Conservation (phyloP, 208 protist genomes). For the Acanthamoeba pearcei region DNA sequence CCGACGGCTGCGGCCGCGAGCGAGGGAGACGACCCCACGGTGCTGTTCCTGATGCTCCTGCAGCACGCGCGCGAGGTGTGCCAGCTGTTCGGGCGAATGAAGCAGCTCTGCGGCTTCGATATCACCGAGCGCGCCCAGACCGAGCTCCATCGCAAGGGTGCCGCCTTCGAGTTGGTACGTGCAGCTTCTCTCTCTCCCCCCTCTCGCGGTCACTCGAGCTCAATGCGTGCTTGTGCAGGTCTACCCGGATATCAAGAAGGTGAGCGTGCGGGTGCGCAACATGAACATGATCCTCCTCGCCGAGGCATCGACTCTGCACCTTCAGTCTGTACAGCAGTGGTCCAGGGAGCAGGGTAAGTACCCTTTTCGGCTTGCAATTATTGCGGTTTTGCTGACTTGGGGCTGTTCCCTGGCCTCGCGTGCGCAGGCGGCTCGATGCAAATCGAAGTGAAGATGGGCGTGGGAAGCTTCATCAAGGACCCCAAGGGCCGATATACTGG, state of each 20-base stretch:
- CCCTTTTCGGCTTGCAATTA: not conserved
- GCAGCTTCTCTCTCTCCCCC: not conserved
- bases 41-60: constrained; percentile 51
- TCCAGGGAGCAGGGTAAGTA: not conserved
- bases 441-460: not conserved
- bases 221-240: not conserved
- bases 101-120: constrained; percentile 56
- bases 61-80: constrained; percentile 58
- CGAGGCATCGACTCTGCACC: constrained; percentile 42
- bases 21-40: constrained; percentile 12
- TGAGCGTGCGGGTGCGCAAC: constrained; percentile 51
- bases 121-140: constrained; percentile 59
- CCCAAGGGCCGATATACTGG: constrained; percentile 38
- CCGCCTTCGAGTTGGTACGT: constrained; percentile 44
- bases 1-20: not conserved
- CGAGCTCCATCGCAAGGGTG: constrained; percentile 40
- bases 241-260: constrained; percentile 58
- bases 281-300: constrained; percentile 69
- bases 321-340: constrained; percentile 61
- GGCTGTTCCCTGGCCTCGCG: not conserved
- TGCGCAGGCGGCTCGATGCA: constrained; percentile 5
- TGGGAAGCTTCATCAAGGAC: constrained; percentile 47
- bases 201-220: not conserved
- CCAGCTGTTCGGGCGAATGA: constrained; percentile 55
- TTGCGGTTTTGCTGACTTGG: not conserved